phyloP scores from a whole-genome alignment of 805 yeast species.

The Tanozyma kutaoensis region DNA sequence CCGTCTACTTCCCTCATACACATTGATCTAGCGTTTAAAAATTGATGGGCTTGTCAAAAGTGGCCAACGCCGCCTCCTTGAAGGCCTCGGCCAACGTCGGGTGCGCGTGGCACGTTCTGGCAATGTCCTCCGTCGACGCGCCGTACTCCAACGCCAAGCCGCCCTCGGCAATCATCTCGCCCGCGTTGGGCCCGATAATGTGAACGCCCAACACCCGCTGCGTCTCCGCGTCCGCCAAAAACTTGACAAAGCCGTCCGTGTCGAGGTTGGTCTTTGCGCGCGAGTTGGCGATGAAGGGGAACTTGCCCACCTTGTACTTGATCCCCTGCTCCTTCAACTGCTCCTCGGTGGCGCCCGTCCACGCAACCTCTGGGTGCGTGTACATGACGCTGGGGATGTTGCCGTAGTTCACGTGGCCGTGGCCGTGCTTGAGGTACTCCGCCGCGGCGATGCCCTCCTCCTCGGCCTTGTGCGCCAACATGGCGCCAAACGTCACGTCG shows the following conservation, averaged over 20 bases:
- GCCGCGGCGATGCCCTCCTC: conserved; percentile 99
- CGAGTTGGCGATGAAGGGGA: conserved; percentile 98
- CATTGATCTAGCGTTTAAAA: conserved; percentile 25
- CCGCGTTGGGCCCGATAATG: conserved; percentile 96
- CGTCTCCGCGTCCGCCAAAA: conserved; percentile 92
- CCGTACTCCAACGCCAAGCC: conserved; percentile 97
- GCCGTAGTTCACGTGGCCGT: conserved; percentile 96
- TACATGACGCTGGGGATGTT: conserved; percentile 98
- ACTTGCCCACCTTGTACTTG: conserved; percentile 88
- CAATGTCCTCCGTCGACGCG: conserved; percentile 94
- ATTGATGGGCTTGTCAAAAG: conserved; percentile 86
- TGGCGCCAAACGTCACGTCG: conserved; percentile 96
- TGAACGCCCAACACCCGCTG: conserved; percentile 94
- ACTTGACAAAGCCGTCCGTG: conserved; percentile 95
- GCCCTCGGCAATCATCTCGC: conserved; percentile 99
- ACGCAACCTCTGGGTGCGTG: conserved; percentile 98
- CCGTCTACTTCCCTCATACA: too few species aligned
- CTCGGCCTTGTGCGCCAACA: conserved; percentile 99
- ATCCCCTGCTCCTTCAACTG: conserved; percentile 88
- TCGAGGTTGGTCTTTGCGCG: conserved; percentile 98
- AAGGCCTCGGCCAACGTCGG: conserved; percentile 97
- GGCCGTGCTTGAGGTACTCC: conserved; percentile 84
- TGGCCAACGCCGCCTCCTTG: conserved; percentile 93
- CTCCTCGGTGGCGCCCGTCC: conserved; percentile 97
- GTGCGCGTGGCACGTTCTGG: conserved; percentile 97